Base-by-base conservation (phyloP, 257 asterid genomes). In the Solanum ahanhuiri region DNA sequence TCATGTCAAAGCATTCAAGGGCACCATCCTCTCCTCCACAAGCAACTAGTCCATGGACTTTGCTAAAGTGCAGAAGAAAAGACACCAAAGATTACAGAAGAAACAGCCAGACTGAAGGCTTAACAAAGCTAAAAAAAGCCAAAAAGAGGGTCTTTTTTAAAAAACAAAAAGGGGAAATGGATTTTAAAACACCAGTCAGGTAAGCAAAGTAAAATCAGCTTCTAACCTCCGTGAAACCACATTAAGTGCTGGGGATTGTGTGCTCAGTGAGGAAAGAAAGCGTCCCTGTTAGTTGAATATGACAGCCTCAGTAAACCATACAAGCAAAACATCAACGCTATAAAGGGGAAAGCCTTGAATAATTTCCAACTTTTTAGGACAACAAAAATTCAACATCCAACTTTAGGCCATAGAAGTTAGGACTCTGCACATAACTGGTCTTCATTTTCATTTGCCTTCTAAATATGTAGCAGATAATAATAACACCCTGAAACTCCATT, bases 11-110 rank as follows among this genome's bases (percentile, higher is more conserved):
- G 92, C 98, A 96, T 91, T 96, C 98, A 22, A 95, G 92, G 64
- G 95, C 97, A 84, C 99, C 98, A 88, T 96, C 99, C 81, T 95
- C 98, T 87, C 99, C 99, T 85, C 99, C 99, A 89, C 92, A 91
- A 88, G 98, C 98, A 63, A 96, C 94, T 90, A 96, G 89, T 33
- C 98, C 98, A 66, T 96, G 99, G 79, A 93, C 89, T 89, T 93
- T 90, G 91, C 99, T 95, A 93, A 79, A 90, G 81, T 57, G 77
- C 69, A 83, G 54, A 85, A 58, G 20, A 45, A 31, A 35, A 75
- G 41, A 30, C 85, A 37, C 12, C 23, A 30, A 57, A 54, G 34
- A 11, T 35, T 64, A 20, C 23, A 64, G 67, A 84, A 41, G 33
- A 81, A 76, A 48, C 81, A 20, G 54, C 77, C 25, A 57, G 31